A percentile compares a stretch with the other conserved stretches of the same genome.
These are phyloP conservation scores for Tremella yokohamensis DNA, from an alignment of 768 basidiomycete species.

Conservation along the genomic window DNA sequence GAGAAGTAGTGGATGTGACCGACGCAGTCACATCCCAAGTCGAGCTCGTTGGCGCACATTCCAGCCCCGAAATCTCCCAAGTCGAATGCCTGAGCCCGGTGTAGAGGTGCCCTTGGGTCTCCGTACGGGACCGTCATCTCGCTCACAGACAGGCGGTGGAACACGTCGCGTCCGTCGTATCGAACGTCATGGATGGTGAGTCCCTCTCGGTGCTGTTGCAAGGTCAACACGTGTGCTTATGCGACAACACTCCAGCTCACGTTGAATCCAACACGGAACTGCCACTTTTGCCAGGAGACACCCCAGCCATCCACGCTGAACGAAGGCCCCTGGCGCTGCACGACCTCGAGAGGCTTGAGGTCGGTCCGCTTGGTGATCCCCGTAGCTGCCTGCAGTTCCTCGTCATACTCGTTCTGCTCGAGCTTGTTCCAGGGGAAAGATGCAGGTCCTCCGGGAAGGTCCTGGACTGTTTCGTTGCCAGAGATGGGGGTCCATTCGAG, in stretches of 20 bases:
- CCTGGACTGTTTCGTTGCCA: constrained; percentile 4
- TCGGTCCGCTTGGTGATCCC: neutral
- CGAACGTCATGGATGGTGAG: constrained; percentile 33
- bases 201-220: constrained; percentile 25
- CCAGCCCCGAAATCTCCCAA: constrained; percentile 36
- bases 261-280: constrained; percentile 42
- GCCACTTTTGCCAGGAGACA: constrained; percentile 96
- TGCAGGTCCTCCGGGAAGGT: constrained; percentile 60
- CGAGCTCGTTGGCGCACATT: constrained; percentile 26
- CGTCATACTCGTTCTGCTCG: constrained; percentile 4
- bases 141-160: constrained; percentile 29
- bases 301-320: constrained; percentile 75
- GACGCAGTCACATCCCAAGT: constrained; percentile 34
- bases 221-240: neutral
- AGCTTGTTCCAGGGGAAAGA: neutral
- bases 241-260: neutral
- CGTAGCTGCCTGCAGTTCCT: neutral
- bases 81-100: constrained; percentile 40
- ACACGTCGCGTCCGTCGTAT: constrained; percentile 32
- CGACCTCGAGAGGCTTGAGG: constrained; percentile 13
- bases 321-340: constrained; percentile 33
- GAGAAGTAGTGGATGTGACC: constrained; percentile 26
- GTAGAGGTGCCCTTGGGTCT: constrained; percentile 27
- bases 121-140: constrained; percentile 46
- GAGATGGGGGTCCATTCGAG: constrained; percentile 32